Base-by-base conservation (phyloP, 805 yeast genomes). In the Lipomyces yamadae region DNA sequence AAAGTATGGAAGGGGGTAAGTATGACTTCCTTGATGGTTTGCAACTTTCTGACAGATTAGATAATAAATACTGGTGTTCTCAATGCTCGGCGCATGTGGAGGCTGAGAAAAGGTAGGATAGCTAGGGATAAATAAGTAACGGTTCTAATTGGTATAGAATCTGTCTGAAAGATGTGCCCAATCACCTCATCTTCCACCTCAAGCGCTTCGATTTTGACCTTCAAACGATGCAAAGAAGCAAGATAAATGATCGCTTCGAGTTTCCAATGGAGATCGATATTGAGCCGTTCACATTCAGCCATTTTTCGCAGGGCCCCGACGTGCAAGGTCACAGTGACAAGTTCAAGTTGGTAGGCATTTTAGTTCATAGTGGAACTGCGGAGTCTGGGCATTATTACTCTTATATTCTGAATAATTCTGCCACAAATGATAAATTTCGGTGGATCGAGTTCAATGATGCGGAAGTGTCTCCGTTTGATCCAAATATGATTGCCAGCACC, bases 301-400 rank as follows among this genome's bases (percentile, higher is more conserved):
- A 59, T 39, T 58, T 67, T 34, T 24, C 37, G 8, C 58, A 61
- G 33, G 54, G 30, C 6, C 15, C 34, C 4, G 62, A n/a, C 3
- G 30, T 13, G 4, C 2, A 37, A 29, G 37, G 56, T 24, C 50
- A 24, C 33, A 33, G 32, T 8, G 70, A 67, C 30, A 50, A 39
- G 58, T 68, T 60, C 45, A 30, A 50, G 29, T 33, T 68, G 11
- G 63, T 62, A 5, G 71, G 71, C 6, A 60, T 68, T 53, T 39
- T 68, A n/a, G 66, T 68, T 10, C 71, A 68, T 50, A 60, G 64
- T 13, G 71, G 71, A 7, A 65, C 70, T 8, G 71, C 71, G 4
- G 71, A 68, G 37, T 65, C 69, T 13, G 71, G 71, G 13, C 71
- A 68, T 59, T 68, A 68, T 48, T 68, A 62, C 50, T 68, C 71